phyloP scores from a whole-genome alignment of 2,329 filamentous ascomycete genomes.

The Botrytis fragariae region DNA sequence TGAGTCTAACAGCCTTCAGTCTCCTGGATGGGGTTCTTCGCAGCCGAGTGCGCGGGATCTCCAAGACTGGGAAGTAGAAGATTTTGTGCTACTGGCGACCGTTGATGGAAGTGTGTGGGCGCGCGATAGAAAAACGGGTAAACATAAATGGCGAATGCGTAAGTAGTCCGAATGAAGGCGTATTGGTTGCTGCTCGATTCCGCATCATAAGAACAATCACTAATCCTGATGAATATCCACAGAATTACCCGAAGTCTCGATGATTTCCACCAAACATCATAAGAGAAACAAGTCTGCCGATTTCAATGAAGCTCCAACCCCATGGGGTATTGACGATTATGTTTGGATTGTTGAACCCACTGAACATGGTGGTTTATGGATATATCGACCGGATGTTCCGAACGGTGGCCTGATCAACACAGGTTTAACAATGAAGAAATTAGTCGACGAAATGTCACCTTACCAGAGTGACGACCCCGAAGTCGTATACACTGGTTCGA shows the following conservation, averaged over 20 bases:
- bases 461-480: conserved; percentile 72
- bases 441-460: conserved; percentile 80
- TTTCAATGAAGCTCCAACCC: conserved; percentile 53
- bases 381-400: conserved; percentile 69
- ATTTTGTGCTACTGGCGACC: conserved; percentile 99
- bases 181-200: not conserved
- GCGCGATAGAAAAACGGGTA: conserved; percentile 81
- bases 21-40: conserved; percentile 73
- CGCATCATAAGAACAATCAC: conserved; percentile 35
- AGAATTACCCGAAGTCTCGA: conserved; percentile 45
- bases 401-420: conserved; percentile 61
- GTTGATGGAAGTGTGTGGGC: conserved; percentile 96
- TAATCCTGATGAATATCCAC: conserved; percentile 70
- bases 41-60: conserved; percentile 84
- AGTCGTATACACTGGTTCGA: conserved; percentile 86
- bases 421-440: conserved; percentile 74
- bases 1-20: conserved; percentile 58
- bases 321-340: conserved; percentile 69
- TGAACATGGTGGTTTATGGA: conserved; percentile 80
- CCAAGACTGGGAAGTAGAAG: conserved; percentile 99
- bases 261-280: conserved; percentile 87
- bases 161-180: not conserved
- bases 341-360: conserved; percentile 95
- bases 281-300: conserved; percentile 63
- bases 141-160: conserved; percentile 63